These are phyloP conservation scores for Xylariaceae sp. DNA, from an alignment of 2,329 filamentous ascomycete genomes.

Conservation along the genomic window DNA sequence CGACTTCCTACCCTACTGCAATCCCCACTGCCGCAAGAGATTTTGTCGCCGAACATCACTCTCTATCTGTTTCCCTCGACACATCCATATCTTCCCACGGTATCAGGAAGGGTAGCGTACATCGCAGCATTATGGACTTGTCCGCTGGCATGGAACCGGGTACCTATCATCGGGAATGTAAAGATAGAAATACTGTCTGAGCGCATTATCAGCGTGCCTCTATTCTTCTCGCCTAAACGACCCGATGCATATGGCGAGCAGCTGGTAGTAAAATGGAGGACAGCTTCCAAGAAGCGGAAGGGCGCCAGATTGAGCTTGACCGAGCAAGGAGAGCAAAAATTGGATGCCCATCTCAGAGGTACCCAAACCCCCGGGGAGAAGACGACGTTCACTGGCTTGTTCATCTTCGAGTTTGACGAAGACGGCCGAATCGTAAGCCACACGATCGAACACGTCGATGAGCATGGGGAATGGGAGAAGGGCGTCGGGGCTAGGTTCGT, in stretches of 20 bases:
- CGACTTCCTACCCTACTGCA: slow-evolving; percentile 69
- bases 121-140: slow-evolving; percentile 94
- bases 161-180: slow-evolving; percentile 90
- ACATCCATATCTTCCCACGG: slow-evolving; percentile 87
- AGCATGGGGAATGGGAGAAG: slow-evolving; percentile 79
- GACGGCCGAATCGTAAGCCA: slow-evolving; percentile 83
- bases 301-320: slow-evolving; percentile 33
- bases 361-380: slow-evolving; percentile 58
- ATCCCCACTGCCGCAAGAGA: slow-evolving; percentile 69
- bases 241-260: slow-evolving; percentile 71
- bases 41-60: slow-evolving; percentile 74
- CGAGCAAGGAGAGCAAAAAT: slow-evolving; percentile 38
- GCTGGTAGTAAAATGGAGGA: slow-evolving; percentile 89
- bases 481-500: slow-evolving; percentile 83
- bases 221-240: slow-evolving; percentile 50
- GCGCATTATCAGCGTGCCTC: slow-evolving; percentile 72
- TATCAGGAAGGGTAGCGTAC: slow-evolving; percentile 88
- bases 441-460: slow-evolving; percentile 91
- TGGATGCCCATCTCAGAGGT: slow-evolving; percentile 40
- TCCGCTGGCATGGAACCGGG: slow-evolving; percentile 90
- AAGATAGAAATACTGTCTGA: slow-evolving; percentile 85
- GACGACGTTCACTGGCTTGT: slow-evolving; percentile 85
- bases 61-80: slow-evolving; percentile 74
- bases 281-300: slow-evolving; percentile 54
- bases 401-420: slow-evolving; percentile 93